phyloP scores from a whole-genome alignment of 345 rosid genomes.

The Arabis alpina region DNA sequence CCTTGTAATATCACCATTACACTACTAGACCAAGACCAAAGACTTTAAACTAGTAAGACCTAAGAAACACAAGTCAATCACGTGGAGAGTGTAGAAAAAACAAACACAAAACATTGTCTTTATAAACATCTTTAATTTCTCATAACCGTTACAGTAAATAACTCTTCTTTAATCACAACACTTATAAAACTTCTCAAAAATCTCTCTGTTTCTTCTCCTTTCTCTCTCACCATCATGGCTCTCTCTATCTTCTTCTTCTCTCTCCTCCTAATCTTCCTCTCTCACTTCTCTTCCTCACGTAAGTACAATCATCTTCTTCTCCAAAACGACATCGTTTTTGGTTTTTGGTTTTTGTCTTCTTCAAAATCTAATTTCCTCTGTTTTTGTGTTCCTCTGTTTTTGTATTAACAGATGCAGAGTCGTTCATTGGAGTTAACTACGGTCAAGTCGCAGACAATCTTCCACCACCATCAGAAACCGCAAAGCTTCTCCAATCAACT shows the following conservation, averaged over 20 bases:
- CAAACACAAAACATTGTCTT: constrained; percentile 27
- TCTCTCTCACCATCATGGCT: constrained; percentile 41
- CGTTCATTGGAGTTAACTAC: constrained; percentile 85
- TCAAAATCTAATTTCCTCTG: not conserved
- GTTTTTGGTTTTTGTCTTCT: not conserved
- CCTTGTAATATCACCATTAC: not conserved
- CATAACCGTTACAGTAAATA: constrained; percentile 34
- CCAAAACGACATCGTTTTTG: constrained; percentile 14
- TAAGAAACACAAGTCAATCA: constrained; percentile 13
- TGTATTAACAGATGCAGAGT: constrained; percentile 55
- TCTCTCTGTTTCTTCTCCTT: not conserved
- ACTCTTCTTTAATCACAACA: not conserved
- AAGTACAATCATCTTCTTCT: constrained; percentile 34
- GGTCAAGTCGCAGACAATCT: constrained; percentile 92
- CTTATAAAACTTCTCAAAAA: not conserved
- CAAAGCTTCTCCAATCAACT: constrained; percentile 79
- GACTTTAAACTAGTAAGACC: constrained; percentile 2
- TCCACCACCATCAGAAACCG: constrained; percentile 84
- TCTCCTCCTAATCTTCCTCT: constrained; percentile 46
- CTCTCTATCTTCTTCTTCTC: constrained; percentile 31
- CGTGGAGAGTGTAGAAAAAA: constrained; percentile 35
- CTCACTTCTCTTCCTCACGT: constrained; percentile 48
- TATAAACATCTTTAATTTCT: not conserved
- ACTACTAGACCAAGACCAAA: constrained; percentile 6
- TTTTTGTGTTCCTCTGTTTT: constrained; percentile 5